Conservation (phyloP, 1,284 basidiomycete species). For the Porogramme epimiltina region DNA sequence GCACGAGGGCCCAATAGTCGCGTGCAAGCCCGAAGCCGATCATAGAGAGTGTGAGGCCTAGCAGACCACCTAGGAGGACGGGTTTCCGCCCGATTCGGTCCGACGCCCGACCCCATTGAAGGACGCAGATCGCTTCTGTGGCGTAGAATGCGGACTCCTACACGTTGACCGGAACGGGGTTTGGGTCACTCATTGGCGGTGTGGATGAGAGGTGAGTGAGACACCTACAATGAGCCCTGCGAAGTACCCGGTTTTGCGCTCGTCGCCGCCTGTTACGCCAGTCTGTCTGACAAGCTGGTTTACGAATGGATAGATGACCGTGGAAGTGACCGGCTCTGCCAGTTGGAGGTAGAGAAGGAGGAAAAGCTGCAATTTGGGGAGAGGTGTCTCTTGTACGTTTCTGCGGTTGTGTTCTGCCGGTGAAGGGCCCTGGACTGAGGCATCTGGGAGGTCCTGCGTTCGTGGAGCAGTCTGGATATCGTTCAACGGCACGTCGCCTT, state of each 20-base stretch:
- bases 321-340: slow-evolving; percentile 53
- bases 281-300: slow-evolving; percentile 54
- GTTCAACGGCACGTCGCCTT: too few species aligned
- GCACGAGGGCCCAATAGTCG: slow-evolving; percentile 56
- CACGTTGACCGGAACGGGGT: too few species aligned
- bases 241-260: slow-evolving; percentile 50
- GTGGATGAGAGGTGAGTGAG: slow-evolving; percentile 1
- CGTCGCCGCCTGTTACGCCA: slow-evolving; percentile 63
- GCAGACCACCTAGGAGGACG: slow-evolving; percentile 62
- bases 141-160: slow-evolving; percentile 72
- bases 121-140: slow-evolving; percentile 62
- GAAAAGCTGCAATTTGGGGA: slow-evolving; percentile 65
- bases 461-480: too few species aligned
- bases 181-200: slow-evolving; percentile 1
- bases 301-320: slow-evolving; percentile 66
- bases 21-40: slow-evolving; percentile 67
- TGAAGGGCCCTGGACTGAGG: too few species aligned
- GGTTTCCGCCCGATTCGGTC: slow-evolving; percentile 71
- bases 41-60: slow-evolving; percentile 68
- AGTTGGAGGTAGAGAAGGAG: slow-evolving; percentile 63
- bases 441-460: too few species aligned
- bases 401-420: too few species aligned
- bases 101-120: slow-evolving; percentile 70
- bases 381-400: slow-evolving; percentile 44
- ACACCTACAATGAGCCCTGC: slow-evolving; percentile 52